Percentiles rank a stretch among this genome's conserved stretches.
These are phyloP conservation scores for Lactarius hatsudake DNA, from an alignment of 768 basidiomycete genomes.

Conservation along the genomic window DNA sequence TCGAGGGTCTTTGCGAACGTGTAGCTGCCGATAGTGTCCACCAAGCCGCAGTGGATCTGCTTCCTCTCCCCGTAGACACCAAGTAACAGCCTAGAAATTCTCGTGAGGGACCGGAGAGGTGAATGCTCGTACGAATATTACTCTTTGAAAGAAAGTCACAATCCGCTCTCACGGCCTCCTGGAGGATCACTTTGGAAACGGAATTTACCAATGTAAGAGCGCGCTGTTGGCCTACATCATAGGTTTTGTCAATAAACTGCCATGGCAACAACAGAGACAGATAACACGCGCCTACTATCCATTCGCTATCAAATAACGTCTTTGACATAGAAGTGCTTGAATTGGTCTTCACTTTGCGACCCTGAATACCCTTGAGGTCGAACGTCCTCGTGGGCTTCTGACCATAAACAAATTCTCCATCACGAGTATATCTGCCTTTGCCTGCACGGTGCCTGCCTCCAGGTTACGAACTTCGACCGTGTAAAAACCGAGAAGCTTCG, in stretches of 20 bases:
- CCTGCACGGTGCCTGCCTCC: constrained; percentile 60
- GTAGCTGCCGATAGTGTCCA: constrained; percentile 85
- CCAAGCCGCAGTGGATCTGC: constrained; percentile 73
- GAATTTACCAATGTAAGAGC: constrained; percentile 64
- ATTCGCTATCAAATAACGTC: constrained; percentile 79
- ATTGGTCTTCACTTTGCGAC: constrained; percentile 59
- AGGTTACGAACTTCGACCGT: constrained; percentile 74
- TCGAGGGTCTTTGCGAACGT: constrained; percentile 85
- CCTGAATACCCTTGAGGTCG: constrained; percentile 82
- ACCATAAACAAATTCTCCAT: constrained; percentile 81
- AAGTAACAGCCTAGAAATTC: constrained; percentile 54
- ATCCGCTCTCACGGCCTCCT: constrained; percentile 65
- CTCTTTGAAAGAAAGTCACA: constrained; percentile 70
- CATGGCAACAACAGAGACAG: background rate
- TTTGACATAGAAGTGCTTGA: constrained; percentile 41
- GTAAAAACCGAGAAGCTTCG: constrained; percentile 81
- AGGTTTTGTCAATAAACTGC: background rate
- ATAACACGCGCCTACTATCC: constrained; percentile 60
- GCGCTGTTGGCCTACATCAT: constrained; percentile 55
- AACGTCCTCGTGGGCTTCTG: constrained; percentile 67
- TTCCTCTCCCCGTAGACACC: constrained; percentile 66
- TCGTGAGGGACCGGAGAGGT: background rate
- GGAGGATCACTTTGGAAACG: constrained; percentile 68
- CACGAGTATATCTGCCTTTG: constrained; percentile 71
- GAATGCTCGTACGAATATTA: constrained; percentile 63